phyloP scores from a whole-genome alignment of 768 basidiomycete species.

The Tephrocybe sp. region DNA sequence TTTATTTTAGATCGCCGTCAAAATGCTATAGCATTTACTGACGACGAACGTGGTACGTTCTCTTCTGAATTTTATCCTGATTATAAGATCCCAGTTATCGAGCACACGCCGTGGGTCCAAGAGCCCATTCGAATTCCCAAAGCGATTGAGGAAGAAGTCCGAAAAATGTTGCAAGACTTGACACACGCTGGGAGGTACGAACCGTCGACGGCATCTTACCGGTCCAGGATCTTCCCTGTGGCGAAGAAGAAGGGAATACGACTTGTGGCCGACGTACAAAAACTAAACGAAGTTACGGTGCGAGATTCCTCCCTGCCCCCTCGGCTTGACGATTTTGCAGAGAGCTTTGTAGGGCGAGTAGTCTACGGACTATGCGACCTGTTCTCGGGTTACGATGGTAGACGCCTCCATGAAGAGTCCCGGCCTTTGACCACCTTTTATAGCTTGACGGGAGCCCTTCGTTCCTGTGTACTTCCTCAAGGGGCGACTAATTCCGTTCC shows the following conservation, averaged over 20 bases:
- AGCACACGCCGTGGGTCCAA: conserved; percentile 31
- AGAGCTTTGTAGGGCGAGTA: conserved; percentile 1
- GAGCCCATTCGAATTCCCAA: conserved; percentile 25
- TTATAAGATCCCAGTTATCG: conserved; percentile 18
- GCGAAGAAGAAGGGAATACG: background rate
- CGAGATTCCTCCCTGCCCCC: conserved; percentile 1
- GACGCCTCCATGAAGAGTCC: conserved; percentile 14
- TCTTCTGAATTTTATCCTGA: conserved; percentile 22
- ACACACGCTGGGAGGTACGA: conserved; percentile 21
- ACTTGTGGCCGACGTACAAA: background rate
- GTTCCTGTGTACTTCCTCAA: conserved; percentile 4
- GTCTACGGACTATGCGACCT: conserved; percentile 10
- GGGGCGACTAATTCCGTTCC: conserved; percentile 33
- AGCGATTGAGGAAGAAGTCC: conserved; percentile 20
- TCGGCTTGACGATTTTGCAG: conserved; percentile 11
- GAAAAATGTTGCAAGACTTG: conserved; percentile 19
- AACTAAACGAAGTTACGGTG: background rate
- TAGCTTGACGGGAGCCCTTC: too few relatives aligned
- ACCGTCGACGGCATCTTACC: background rate
- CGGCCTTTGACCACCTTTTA: conserved; percentile 17
- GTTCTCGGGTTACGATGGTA: conserved; percentile 1
- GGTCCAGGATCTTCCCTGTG: background rate
- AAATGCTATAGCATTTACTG: conserved; percentile 17
- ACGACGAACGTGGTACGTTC: conserved; percentile 28
- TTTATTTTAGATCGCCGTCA: conserved; percentile 7